A percentile compares a stretch with the other conserved stretches of the same genome.
These are phyloP conservation scores for Recurvomyces mirabilis DNA, from an alignment of 495 filamentous ascomycete genomes.

Conservation along the genomic window DNA sequence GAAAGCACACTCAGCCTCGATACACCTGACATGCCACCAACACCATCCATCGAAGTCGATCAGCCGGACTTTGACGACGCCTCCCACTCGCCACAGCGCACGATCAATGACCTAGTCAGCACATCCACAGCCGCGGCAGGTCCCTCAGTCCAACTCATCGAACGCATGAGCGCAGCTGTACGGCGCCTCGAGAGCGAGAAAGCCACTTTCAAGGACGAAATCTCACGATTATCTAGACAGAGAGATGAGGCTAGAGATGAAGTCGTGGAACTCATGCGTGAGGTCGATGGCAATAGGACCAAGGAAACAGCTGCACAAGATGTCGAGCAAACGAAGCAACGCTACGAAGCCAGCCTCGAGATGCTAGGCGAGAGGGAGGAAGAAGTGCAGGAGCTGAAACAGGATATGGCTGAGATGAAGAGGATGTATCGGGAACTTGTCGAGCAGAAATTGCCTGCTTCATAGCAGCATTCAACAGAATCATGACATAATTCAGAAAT, in stretches of 20 bases:
- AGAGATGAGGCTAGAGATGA: slow-evolving; percentile 85
- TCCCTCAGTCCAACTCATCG: slow-evolving; percentile 88
- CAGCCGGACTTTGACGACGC: slow-evolving; percentile 62
- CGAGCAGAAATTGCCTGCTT: slow-evolving; percentile 34
- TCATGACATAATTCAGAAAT: too few relatives aligned
- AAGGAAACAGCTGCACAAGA: slow-evolving; percentile 48
- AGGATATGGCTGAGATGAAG: slow-evolving; percentile 87
- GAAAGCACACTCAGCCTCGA: slow-evolving; percentile 25
- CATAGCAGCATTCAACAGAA: not conserved
- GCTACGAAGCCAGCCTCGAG: slow-evolving; percentile 85
- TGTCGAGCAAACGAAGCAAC: slow-evolving; percentile 53
- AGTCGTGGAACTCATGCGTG: slow-evolving; percentile 76
- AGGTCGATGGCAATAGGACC: slow-evolving; percentile 57
- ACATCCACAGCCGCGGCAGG: slow-evolving; percentile 81
- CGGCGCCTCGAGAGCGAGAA: slow-evolving; percentile 86
- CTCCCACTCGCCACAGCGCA: slow-evolving; percentile 52
- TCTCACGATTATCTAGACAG: slow-evolving; percentile 65
- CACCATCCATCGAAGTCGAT: slow-evolving; percentile 45
- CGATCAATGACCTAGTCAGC: slow-evolving; percentile 78
- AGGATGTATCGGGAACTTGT: slow-evolving; percentile 88
- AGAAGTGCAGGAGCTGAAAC: slow-evolving; percentile 75
- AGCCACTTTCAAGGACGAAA: slow-evolving; percentile 71
- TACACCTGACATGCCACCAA: slow-evolving; percentile 5
- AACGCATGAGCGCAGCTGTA: slow-evolving; percentile 89
- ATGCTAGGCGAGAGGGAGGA: slow-evolving; percentile 97